Evolutionary conservation across 441 rosid species (phyloP), one percentile per base, ranked within the genome.

Genomic region (Arabidopsis hybrid): DNA sequence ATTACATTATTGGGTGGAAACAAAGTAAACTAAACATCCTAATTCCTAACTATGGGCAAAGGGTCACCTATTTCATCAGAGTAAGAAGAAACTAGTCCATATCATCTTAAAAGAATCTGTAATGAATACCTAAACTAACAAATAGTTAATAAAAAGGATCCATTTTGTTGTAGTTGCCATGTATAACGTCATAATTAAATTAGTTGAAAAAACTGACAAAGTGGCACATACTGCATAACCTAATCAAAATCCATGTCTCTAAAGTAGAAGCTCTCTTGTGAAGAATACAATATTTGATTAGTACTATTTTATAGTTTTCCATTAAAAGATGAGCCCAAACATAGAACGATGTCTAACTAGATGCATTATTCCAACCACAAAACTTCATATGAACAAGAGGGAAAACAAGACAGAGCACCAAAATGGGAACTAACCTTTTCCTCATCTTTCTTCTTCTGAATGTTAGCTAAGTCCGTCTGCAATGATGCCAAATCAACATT

Each of bases 361-460:
- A 34, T 32, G 39, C 78, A n/a, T 7, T 61, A 34, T n/a, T 8
- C 1, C 14, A 60, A 60, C n/a, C 69, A 35, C 43, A 51, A 34
- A 43, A 60, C 36, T 11, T 47, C 0, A 39, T 11, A n/a, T 1
- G 9, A 21, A 31, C 29, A 47, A 47, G n/a, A 18, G 13, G 0
- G 4, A 10, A 13, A 65, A 50, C 61, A 32, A 60, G 57, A 1
- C 8, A 61, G 53, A 26, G 45, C 14, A 67, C 9, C 5, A 12
- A 43, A 35, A 57, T 13, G 4, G n/a, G 65, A 69, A 63, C 76
- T 78, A 36, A 87, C 97, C 92, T 94, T 94, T 56, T 94, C 99
- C 73, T 90, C 95, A 0, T 91, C 98, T 64, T 91, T 95, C 87
- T 91, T 92, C 71, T 95, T 95, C 88, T 95, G 97, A 57, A 92